Evolutionary conservation across 176 grass and related monocot species (phyloP).

Genomic region (Aechmea fasciata): DNA sequence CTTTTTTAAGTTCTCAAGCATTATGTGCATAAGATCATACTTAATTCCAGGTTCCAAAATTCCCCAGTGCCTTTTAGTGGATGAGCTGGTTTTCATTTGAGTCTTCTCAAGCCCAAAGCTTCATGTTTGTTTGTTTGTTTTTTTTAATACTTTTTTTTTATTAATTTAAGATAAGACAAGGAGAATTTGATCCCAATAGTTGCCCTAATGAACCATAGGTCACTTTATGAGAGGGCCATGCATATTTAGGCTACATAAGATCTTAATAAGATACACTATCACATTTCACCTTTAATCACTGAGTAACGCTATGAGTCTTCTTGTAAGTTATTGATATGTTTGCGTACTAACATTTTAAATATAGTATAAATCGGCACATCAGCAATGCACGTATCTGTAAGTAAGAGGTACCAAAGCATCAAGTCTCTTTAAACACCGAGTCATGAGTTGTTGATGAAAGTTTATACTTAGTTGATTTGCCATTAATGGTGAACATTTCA

Average conservation of each 20-base stretch:
- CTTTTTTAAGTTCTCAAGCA: neutral
- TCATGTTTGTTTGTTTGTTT: neutral
- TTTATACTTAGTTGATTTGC: neutral
- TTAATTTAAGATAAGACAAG: neutral
- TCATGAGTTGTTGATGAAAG: neutral
- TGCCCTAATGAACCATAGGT: neutral
- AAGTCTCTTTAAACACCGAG: neutral
- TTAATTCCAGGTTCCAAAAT: neutral
- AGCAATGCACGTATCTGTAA: neutral
- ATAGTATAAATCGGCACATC: neutral
- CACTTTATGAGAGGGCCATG: neutral
- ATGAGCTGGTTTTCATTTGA: neutral
- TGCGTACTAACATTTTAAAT: too few relatives aligned
- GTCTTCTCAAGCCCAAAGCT: neutral
- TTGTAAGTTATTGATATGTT: too few relatives aligned
- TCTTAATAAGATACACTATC: too few relatives aligned
- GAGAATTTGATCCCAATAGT: neutral
- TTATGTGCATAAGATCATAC: neutral
- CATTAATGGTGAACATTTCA: neutral
- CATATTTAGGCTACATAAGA: neutral
- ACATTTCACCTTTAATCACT: too few relatives aligned
- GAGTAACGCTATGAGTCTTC: too few relatives aligned
- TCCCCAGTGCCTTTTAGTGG: neutral
- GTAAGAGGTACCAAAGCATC: too few relatives aligned
- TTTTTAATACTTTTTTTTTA: neutral